Evolutionary conservation across 768 basidiomycete genomes (phyloP), one percentile per base, ranked within the genome.

Genomic region (Pleurotus tuber-regium): DNA sequence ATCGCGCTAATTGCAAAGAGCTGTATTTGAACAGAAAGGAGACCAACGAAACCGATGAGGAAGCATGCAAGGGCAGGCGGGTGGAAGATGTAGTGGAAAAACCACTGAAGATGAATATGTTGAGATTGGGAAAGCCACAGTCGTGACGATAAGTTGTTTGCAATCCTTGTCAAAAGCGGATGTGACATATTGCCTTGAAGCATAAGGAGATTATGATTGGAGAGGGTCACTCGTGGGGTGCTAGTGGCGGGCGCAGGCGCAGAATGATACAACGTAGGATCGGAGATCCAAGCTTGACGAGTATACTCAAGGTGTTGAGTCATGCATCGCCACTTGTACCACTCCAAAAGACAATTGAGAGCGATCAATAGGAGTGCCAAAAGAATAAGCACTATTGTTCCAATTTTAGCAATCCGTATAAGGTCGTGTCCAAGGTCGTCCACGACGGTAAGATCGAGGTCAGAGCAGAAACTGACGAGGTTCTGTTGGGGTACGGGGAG

Each of bases 51-150:
- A 16, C 95, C 94, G 59, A 98, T 90, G 54, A 94, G 79, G 65
- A 99, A 84, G 63, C 94, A 90, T 0, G 91, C 87, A 39, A 96
- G 78, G 1, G 92, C 94, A 1, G 92, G 89, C 2, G 92, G 83
- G 62, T 97, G 90, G 66, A 93, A 90, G 53, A 99, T 74, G 70
- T 96, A 97, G 60, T 89, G 79, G 61, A 89, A 75, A 68, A 96
- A 92, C 92, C 92, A 99, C 53, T 84, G 83, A n/a, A 91, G 67
- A 59, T 89, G 79, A 23, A 77, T 79, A 59, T 89, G 80, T 54
- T 87, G 77, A 29, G 76, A 69, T 4, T 84, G 78, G 7, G 77
- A 75, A 53, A 92, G 70, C 36, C 67, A 78, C 28, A 92, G 61
- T 43, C 68, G 63, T 5, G 68, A 51, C 5, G 82, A 72, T 5